phyloP scores from a whole-genome alignment of 176 grass and related monocot genomes.

The Eragrostis curvula region DNA sequence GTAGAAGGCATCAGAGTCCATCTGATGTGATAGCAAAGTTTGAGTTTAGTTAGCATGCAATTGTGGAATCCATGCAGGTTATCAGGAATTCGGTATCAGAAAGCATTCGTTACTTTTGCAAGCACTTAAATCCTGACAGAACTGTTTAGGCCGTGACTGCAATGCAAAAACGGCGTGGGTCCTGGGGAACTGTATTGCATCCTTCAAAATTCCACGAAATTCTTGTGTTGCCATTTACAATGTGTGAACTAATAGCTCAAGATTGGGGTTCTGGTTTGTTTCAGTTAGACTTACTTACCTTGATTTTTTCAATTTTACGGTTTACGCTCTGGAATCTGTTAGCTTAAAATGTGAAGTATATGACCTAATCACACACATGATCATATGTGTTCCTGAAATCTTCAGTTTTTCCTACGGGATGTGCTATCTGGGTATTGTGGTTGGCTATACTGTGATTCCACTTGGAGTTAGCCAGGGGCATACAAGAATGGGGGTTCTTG shows the following conservation, averaged over 20 bases:
- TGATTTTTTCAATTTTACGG: not conserved
- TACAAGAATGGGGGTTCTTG: too few relatives aligned
- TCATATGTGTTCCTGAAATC: not conserved
- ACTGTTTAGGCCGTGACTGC: too few relatives aligned
- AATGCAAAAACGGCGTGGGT: too few relatives aligned
- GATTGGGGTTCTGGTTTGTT: not conserved
- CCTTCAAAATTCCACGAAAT: too few relatives aligned
- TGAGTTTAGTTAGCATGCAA: too few relatives aligned
- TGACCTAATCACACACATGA: not conserved
- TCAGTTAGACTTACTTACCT: not conserved
- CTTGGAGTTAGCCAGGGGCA: not conserved
- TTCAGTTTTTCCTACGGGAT: not conserved
- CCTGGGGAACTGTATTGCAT: too few relatives aligned
- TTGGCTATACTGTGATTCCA: slow-evolving; percentile 17
- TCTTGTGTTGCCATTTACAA: not conserved
- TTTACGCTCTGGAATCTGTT: not conserved
- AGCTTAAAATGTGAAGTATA: not conserved
- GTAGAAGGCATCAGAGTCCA: too few relatives aligned
- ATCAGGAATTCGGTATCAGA: too few relatives aligned
- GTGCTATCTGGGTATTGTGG: not conserved
- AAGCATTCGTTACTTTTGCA: too few relatives aligned
- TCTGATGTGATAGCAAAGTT: too few relatives aligned
- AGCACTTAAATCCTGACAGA: too few relatives aligned
- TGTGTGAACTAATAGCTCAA: not conserved
- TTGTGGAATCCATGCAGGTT: too few relatives aligned